A percentile compares a stretch with the other conserved stretches of the same genome.
These are phyloP conservation scores for Leishmania guyanensis DNA, from an alignment of 208 protist species.

Conservation along the genomic window DNA sequence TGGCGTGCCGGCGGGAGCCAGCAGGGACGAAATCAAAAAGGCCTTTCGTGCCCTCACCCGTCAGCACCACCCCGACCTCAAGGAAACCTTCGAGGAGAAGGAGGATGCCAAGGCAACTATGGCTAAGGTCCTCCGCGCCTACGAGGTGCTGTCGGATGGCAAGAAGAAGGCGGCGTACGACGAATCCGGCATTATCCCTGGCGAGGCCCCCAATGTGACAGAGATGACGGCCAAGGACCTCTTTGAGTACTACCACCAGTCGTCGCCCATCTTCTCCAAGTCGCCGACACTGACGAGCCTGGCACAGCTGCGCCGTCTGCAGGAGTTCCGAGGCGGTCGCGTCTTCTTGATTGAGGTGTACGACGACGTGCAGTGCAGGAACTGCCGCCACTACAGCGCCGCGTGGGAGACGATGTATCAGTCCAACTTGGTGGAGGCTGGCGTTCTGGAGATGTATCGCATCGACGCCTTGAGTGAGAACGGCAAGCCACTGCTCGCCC, in stretches of 20 bases:
- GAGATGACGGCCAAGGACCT: constrained; percentile 60
- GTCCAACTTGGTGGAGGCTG: constrained; percentile 57
- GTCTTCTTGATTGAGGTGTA: constrained; percentile 81
- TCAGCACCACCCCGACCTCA: constrained; percentile 89
- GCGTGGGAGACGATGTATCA: constrained; percentile 77
- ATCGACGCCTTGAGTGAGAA: constrained; percentile 73
- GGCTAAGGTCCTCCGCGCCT: constrained; percentile 78
- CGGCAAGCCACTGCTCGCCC: constrained; percentile 37
- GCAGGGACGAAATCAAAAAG: constrained; percentile 70
- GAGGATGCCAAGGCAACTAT: constrained; percentile 84
- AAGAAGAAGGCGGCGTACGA: constrained; percentile 75
- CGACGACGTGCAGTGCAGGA: constrained; percentile 53
- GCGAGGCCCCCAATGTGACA: constrained; percentile 53
- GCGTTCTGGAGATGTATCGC: constrained; percentile 78
- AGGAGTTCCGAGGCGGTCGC: constrained; percentile 63
- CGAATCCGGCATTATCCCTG: constrained; percentile 62
- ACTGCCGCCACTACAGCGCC: constrained; percentile 58
- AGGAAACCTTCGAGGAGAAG: constrained; percentile 82
- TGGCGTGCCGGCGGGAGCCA: constrained; percentile 49
- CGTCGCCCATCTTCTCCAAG: constrained; percentile 80
- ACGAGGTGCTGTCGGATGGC: constrained; percentile 79
- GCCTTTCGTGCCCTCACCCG: constrained; percentile 79
- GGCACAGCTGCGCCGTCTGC: constrained; percentile 45
- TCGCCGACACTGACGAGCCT: constrained; percentile 51
- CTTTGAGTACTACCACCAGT: constrained; percentile 76